These are phyloP conservation scores for Zizania latifolia DNA, from an alignment of 176 grass and related monocot species.

Conservation along the genomic window DNA sequence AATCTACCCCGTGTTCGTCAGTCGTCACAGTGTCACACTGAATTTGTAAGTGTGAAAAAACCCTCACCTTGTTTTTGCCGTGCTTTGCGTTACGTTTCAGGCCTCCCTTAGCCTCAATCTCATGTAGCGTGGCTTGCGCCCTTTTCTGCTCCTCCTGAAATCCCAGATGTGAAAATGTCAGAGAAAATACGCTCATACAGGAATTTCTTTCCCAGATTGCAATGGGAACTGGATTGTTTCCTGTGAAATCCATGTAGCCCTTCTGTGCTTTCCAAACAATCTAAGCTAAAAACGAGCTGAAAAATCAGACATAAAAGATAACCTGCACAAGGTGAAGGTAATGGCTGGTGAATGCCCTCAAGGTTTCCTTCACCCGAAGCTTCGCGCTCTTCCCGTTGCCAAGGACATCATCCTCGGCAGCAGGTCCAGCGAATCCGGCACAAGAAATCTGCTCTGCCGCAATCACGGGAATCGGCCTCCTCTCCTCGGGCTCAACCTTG, in stretches of 20 bases:
- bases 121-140: constrained; percentile 29
- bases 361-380: constrained; percentile 55
- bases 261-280: neutral
- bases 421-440: neutral
- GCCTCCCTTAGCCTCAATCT: constrained; percentile 34
- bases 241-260: neutral
- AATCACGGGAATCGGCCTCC: neutral
- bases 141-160: constrained; percentile 52
- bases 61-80: constrained; percentile 22
- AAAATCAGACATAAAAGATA: neutral
- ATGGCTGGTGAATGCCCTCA: constrained; percentile 65
- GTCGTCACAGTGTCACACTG: neutral
- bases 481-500: constrained; percentile 8
- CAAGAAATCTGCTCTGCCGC: constrained; percentile 1
- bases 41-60: neutral
- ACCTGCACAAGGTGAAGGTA: constrained; percentile 85
- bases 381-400: constrained; percentile 46
- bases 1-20: neutral
- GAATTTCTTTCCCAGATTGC: neutral
- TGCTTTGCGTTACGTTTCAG: constrained; percentile 14
- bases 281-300: neutral
- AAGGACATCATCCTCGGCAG: constrained; percentile 1
- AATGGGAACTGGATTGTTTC: neutral
- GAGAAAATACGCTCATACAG: neutral
- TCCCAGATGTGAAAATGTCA: neutral